A percentile compares a stretch with the other conserved stretches of the same genome.
Conservation (phyloP, 2,329 filamentous ascomycete genomes). For the Blastomyces emzantsi region DNA sequence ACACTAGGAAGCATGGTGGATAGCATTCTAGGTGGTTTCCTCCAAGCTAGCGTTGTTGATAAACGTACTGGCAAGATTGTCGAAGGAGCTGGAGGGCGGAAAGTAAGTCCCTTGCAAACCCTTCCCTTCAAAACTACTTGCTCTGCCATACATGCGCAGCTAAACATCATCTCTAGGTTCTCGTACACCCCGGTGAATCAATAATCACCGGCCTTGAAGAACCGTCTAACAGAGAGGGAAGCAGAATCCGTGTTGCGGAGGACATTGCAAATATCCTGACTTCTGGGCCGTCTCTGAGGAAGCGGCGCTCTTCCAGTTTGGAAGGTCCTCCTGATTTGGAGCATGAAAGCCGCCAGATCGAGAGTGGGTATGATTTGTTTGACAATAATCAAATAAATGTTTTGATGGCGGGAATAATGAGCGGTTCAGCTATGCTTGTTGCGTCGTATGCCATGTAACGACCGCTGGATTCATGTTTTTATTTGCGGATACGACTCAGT, state of each 20-base stretch:
- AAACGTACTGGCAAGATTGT: constrained; percentile 76
- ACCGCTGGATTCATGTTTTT: background rate
- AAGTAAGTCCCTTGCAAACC: constrained; percentile 34
- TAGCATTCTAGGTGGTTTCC: constrained; percentile 72
- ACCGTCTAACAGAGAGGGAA: constrained; percentile 16
- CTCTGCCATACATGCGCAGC: background rate
- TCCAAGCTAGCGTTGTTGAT: constrained; percentile 83
- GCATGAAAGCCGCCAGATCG: constrained; percentile 53
- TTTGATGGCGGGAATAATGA: constrained; percentile 78
- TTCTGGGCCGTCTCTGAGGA: constrained; percentile 19
- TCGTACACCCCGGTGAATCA: constrained; percentile 29
- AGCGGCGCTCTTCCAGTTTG: background rate
- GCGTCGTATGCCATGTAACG: constrained; percentile 24
- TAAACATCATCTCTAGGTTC: constrained; percentile 23
- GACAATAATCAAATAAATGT: constrained; percentile 97
- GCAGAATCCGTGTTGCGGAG: constrained; percentile 23
- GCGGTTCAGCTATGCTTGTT: constrained; percentile 62
- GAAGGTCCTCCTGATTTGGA: constrained; percentile 19
- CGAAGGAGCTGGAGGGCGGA: constrained; percentile 68
- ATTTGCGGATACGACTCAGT: background rate
- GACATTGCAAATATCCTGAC: constrained; percentile 21
- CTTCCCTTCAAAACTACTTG: background rate
- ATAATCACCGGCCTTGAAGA: constrained; percentile 18
- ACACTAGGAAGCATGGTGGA: constrained; percentile 74
- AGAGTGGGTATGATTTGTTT: constrained; percentile 63